Conservation (phyloP, 2,329 filamentous ascomycete genomes). For the Cryphonectria naterciae region DNA sequence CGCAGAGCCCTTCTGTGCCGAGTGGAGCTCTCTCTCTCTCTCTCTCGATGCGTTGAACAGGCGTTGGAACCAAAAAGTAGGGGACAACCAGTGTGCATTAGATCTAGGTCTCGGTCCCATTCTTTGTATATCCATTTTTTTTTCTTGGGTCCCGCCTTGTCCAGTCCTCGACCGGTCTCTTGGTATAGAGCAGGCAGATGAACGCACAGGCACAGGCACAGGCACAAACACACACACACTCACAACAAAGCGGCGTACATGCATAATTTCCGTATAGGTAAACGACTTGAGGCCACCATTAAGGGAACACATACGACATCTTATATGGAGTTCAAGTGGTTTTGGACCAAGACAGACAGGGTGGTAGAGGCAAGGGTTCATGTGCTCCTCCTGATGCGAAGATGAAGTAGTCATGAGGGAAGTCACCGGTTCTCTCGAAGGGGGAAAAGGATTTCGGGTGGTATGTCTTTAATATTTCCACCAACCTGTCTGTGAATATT, state of each 20-base stretch:
- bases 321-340: neutral
- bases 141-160: neutral
- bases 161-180: neutral
- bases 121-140: conserved; percentile 12
- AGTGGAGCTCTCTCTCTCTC: neutral
- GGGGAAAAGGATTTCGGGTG: neutral
- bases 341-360: neutral
- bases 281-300: conserved; percentile 2
- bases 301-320: neutral
- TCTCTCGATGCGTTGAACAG: neutral
- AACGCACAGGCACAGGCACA: too few species aligned
- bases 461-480: neutral
- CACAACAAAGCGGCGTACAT: neutral
- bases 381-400: neutral
- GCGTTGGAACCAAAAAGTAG: neutral
- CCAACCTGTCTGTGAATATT: neutral
- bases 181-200: conserved; percentile 12
- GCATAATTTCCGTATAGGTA: neutral
- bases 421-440: neutral
- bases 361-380: neutral
- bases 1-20: neutral
- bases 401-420: neutral
- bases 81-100: neutral
- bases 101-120: conserved; percentile 6
- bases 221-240: too few species aligned